These are phyloP conservation scores for Leccinum subtestaceum DNA, from an alignment of 768 basidiomycete species.

Conservation along the genomic window DNA sequence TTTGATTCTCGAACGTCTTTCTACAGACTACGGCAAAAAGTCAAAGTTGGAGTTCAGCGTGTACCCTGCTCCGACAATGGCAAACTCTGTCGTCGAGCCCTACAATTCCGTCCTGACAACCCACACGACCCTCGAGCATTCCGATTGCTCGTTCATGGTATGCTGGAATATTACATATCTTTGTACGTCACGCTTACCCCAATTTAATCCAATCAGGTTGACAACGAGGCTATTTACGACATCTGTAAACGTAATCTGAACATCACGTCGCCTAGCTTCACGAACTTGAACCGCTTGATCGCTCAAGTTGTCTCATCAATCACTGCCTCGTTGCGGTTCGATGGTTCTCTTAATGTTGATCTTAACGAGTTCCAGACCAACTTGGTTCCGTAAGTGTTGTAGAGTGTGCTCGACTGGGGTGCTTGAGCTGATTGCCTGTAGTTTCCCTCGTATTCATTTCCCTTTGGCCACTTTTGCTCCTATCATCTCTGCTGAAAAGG, in stretches of 20 bases:
- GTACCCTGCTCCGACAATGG: slow-evolving; percentile 90
- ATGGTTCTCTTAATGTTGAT: slow-evolving; percentile 63
- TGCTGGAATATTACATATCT: slow-evolving; percentile 17
- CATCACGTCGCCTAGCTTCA: slow-evolving; percentile 84
- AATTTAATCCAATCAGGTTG: slow-evolving; percentile 43
- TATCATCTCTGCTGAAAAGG: slow-evolving; percentile 91
- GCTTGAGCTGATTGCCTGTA: slow-evolving; percentile 26
- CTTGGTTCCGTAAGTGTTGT: slow-evolving; percentile 79
- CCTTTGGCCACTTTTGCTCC: slow-evolving; percentile 96
- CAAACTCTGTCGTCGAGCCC: slow-evolving; percentile 95
- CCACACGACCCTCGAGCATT: slow-evolving; percentile 97
- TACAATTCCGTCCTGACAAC: slow-evolving; percentile 98
- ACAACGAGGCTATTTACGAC: slow-evolving; percentile 80
- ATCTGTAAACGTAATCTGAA: slow-evolving; percentile 88
- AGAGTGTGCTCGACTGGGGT: background rate
- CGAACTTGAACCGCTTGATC: slow-evolving; percentile 94
- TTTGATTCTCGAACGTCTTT: slow-evolving; percentile 90
- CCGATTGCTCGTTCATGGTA: slow-evolving; percentile 99
- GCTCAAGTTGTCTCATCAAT: slow-evolving; percentile 98
- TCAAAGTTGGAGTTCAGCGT: slow-evolving; percentile 98
- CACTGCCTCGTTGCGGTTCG: slow-evolving; percentile 82
- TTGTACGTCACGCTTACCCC: slow-evolving; percentile 3
- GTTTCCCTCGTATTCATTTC: slow-evolving; percentile 99
- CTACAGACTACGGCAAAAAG: slow-evolving; percentile 98
- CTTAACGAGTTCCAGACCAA: slow-evolving; percentile 99